Base-by-base conservation (phyloP, 2,329 filamentous ascomycete genomes). In the Cordyceps farinosa region DNA sequence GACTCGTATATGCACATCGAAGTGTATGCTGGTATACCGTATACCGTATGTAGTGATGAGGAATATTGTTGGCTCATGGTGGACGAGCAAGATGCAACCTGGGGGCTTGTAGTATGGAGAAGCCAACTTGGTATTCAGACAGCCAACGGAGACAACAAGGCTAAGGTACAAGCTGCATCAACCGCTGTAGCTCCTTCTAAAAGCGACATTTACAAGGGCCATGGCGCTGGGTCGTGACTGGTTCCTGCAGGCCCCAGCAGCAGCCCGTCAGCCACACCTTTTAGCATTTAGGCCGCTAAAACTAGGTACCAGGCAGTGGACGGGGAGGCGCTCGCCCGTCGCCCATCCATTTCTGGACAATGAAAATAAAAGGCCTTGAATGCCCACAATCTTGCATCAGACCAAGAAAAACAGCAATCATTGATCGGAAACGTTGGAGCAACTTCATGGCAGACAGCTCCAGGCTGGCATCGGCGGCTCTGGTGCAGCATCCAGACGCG, bases 221-320 rank as follows among this genome's bases (percentile, higher is more conserved):
- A 44, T 29, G 15, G 52, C 52, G 51, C 38, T 42, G 13, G 22
- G 29, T 55, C 22, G 52, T n/a, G 9, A 15, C 27, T 42, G 54
- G 55, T 57, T 47, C 55, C 55, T 58, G 55, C 55, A 50, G 55
- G 44, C 55, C 55, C 44, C 22, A 58, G 45, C 44, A 48, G 55
- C 22, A 47, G 32, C 44, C 32, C 44, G 22, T 22, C 22, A 22
- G 22, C 22, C 22, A 22, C 22, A 22, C 22, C 22, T 22, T 22
- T 22, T 22, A 22, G 22, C 22, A 22, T 22, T 22, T 22, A 22
- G 22, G 22, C 22, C 22, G 22, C 22, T 22, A 22, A 22, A 22
- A 22, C 22, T 22, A 22, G 22, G 22, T 22, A 22, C 22, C 22
- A 22, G 22, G 22, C 22, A 22, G 22, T 22, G 22, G 22, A 22